phyloP scores from a whole-genome alignment of 2,329 filamentous ascomycete genomes.

The Exophiala sideris region DNA sequence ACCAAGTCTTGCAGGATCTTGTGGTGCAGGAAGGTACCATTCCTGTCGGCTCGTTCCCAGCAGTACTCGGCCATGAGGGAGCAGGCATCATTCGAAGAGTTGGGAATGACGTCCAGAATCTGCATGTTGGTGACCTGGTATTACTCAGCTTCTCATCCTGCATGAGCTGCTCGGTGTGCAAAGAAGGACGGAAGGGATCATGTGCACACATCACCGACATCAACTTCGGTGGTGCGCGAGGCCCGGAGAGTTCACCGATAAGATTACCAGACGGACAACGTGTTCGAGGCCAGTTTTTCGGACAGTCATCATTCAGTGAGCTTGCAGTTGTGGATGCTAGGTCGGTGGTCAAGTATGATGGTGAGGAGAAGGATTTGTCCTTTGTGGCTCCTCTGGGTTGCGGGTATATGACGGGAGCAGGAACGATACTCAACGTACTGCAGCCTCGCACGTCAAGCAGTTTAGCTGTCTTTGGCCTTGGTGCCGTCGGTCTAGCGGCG shows the following conservation, averaged over 20 bases:
- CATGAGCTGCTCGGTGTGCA: constrained; percentile 8
- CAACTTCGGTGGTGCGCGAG: constrained; percentile 6
- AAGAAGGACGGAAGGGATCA: not conserved
- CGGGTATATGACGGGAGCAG: constrained; percentile 31
- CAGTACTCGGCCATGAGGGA: constrained; percentile 53
- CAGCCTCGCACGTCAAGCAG: constrained; percentile 10
- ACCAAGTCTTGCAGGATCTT: constrained; percentile 26
- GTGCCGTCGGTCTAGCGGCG: constrained; percentile 33
- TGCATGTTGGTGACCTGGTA: constrained; percentile 89
- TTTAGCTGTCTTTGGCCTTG: constrained; percentile 32
- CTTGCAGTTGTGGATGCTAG: constrained; percentile 17
- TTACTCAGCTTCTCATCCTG: constrained; percentile 45
- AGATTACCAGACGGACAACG: not conserved
- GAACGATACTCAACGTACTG: constrained; percentile 23
- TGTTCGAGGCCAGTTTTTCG: constrained; percentile 6
- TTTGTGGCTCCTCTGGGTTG: constrained; percentile 32
- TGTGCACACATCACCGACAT: not conserved
- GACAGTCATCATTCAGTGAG: constrained; percentile 16
- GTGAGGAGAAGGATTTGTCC: constrained; percentile 14
- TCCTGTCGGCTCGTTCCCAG: constrained; percentile 59
- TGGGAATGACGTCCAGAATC: constrained; percentile 52
- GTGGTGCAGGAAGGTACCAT: constrained; percentile 25
- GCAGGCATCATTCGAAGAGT: constrained; percentile 51
- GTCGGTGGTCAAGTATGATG: constrained; percentile 12
- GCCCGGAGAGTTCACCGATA: not conserved